These are phyloP conservation scores for Aphanoascus verrucosus DNA, from an alignment of 2,329 filamentous ascomycete genomes.

Conservation along the genomic window DNA sequence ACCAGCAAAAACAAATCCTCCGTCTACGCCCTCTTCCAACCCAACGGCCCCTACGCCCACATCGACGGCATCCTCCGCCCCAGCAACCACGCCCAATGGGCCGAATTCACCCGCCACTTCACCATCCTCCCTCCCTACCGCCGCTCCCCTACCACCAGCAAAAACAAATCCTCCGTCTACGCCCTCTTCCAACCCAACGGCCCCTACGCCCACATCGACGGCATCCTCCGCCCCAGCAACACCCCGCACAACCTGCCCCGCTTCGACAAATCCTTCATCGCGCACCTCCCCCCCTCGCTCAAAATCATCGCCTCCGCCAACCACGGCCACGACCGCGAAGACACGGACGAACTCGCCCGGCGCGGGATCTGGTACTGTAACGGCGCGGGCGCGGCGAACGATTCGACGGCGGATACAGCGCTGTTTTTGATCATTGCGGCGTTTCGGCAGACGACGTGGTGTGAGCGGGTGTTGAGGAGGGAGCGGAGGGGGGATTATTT, in stretches of 20 bases:
- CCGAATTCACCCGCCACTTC: slow-evolving; percentile 12
- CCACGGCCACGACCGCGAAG: slow-evolving; percentile 16
- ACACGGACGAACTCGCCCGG: slow-evolving; percentile 15
- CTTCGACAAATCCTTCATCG: slow-evolving; percentile 14
- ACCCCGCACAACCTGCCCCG: slow-evolving; percentile 10
- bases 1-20: slow-evolving; percentile 13
- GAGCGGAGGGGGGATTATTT: slow-evolving; percentile 13
- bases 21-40: slow-evolving; percentile 13
- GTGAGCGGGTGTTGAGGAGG: slow-evolving; percentile 12
- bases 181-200: slow-evolving; percentile 11
- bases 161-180: slow-evolving; percentile 14
- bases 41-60: slow-evolving; percentile 15
- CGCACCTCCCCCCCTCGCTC: slow-evolving; percentile 13
- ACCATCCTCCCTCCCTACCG: slow-evolving; percentile 13
- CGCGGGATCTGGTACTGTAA: slow-evolving; percentile 17
- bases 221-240: slow-evolving; percentile 14
- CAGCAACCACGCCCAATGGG: slow-evolving; percentile 10
- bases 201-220: slow-evolving; percentile 15
- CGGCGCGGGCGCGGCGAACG: slow-evolving; percentile 14
- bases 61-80: slow-evolving; percentile 14
- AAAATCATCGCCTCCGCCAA: slow-evolving; percentile 16
- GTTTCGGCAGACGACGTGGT: slow-evolving; percentile 14
- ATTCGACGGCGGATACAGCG: slow-evolving; percentile 16
- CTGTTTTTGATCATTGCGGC: slow-evolving; percentile 16
- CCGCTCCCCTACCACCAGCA: slow-evolving; percentile 9